Conservation (phyloP, 139 green algal genomes). For the Chlamydomonas schloesseri region DNA sequence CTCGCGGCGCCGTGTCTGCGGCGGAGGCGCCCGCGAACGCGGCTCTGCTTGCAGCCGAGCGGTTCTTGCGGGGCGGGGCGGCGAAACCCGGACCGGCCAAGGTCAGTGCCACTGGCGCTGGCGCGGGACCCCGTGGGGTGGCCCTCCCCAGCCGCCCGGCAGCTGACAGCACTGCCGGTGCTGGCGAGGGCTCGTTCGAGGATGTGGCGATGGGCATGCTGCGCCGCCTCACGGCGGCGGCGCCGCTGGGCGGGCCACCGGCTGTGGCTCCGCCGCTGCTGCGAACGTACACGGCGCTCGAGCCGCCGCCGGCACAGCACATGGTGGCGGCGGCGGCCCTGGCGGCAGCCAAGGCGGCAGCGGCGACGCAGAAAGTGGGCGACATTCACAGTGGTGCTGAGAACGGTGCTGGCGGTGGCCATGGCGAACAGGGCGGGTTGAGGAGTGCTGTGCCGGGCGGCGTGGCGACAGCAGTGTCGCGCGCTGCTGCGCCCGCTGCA, state of each 20-base stretch:
- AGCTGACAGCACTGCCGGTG: too few species aligned
- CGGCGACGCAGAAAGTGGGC: too few species aligned
- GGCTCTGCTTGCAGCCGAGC: slow-evolving; percentile 1
- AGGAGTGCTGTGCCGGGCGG: not conserved
- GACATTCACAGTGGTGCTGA: not conserved
- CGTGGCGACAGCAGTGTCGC: not conserved
- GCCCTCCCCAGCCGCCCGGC: too few species aligned
- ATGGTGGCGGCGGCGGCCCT: slow-evolving; percentile 15
- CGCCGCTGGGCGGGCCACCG: not conserved
- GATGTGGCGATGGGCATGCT: not conserved
- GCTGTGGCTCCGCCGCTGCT: not conserved
- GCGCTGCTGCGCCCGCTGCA: not conserved
- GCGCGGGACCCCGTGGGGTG: too few species aligned
- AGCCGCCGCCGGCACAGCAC: slow-evolving; percentile 23
- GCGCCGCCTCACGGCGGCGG: not conserved
- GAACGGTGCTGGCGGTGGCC: not conserved
- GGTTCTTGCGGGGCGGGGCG: not conserved
- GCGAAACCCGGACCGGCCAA: not conserved
- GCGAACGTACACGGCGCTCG: not conserved
- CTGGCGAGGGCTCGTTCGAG: not conserved
- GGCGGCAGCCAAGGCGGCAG: not conserved
- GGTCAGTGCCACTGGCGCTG: not conserved
- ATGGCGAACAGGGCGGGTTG: not conserved
- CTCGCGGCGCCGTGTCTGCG: not conserved
- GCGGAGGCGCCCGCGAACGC: not conserved